Base-by-base conservation (phyloP, 768 basidiomycete species). In the Tricholoma sp. region DNA sequence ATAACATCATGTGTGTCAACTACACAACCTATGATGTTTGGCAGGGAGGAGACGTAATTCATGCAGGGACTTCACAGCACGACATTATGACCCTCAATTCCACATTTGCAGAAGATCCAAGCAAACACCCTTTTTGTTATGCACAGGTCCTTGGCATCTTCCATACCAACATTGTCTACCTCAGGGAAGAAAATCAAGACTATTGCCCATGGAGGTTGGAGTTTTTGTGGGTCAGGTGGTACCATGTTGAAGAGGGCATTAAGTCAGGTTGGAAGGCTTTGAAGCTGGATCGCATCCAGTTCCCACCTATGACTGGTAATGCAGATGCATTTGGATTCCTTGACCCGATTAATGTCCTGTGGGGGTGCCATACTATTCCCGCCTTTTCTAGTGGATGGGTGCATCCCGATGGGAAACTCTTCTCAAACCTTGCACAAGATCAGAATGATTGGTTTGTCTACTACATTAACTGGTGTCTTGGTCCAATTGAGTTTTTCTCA, bases 301-400 rank as follows among this genome's bases (percentile, higher is more conserved):
- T 71, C 46, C 52, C 68, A 0, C 62, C 63, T 0, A 57, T 64
- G 2, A 39, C 46, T 7, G 63, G 69, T 0, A 14, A 50, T 0
- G 41, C 21, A 9, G 57, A 58, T 11, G 56, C 72, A 0, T 77
- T 76, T 57, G 67, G 71, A 0, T 77, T 78, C 55, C n/a, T 78
- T 0, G 69, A 76, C 58, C 74, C 74, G 0, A 49, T 49, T 0
- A 58, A 66, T 1, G 66, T 76, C 1, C 60, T 77, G 3, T 59
- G 67, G 0, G 67, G 56, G 0, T 61, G 62, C 14, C 73, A 77
- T 32, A 54, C 75, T 0, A 73, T 76, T 8, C 75, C 75, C 0
- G 61, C 56, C 0, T 78, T 72, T 43, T 43, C 41, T 7, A 21
- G 10, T 18, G 22, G 37, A 4, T 49, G 35, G 22, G 10, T 5